These are phyloP conservation scores for Luzula sylvatica DNA, from an alignment of 176 grass and related monocot genomes.

Conservation along the genomic window DNA sequence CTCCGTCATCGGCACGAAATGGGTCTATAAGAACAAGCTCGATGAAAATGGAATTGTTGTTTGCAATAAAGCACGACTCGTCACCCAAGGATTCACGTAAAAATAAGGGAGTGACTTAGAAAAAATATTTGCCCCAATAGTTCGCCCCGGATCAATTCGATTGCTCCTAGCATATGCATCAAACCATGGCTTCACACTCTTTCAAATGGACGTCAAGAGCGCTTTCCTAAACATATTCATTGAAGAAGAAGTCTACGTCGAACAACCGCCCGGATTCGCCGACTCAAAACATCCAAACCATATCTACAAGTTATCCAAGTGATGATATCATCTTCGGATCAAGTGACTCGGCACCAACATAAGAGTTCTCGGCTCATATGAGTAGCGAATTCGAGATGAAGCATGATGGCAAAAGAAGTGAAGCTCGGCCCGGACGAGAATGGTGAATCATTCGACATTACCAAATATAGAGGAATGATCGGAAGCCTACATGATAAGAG, in stretches of 20 bases:
- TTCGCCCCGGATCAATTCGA: constrained; percentile 1
- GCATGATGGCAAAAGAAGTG: too few species aligned
- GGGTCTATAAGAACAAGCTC: background rate
- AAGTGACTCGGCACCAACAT: too few species aligned
- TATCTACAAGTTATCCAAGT: background rate
- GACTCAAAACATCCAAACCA: background rate
- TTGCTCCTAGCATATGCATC: background rate
- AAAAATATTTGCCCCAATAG: background rate
- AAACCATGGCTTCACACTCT: background rate
- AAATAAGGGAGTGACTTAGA: background rate
- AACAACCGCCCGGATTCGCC: background rate
- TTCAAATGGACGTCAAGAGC: too few species aligned
- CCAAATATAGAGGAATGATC: too few species aligned
- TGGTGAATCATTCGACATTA: too few species aligned
- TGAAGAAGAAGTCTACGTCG: background rate
- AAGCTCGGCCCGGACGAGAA: too few species aligned
- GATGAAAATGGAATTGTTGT: background rate
- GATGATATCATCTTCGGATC: background rate
- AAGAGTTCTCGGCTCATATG: too few species aligned
- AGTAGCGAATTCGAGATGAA: too few species aligned
- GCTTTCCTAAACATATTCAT: too few species aligned
- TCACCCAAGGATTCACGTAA: background rate
- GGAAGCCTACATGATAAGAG: too few species aligned
- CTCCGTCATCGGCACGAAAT: background rate
- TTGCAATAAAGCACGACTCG: background rate